Evolutionary conservation across 1,139 yeast species (phyloP).

Genomic region (Chernovozyma aurita): DNA sequence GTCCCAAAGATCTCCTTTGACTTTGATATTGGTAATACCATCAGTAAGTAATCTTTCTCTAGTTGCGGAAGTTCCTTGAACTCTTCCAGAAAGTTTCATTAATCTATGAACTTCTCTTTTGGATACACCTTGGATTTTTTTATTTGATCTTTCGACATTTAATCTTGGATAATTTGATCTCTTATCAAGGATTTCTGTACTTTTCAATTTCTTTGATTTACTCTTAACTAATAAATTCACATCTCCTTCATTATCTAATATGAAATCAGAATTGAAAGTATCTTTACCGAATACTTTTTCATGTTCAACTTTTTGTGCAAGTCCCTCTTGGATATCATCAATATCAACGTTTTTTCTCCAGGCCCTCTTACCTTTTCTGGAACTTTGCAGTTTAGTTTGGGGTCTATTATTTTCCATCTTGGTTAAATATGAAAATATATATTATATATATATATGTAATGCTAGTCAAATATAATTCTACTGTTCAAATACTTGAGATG

Average conservation of each 20-base stretch:
- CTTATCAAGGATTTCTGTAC: slow-evolving; percentile 68
- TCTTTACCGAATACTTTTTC: slow-evolving; percentile 61
- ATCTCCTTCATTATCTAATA: slow-evolving; percentile 70
- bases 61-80: slow-evolving; percentile 49
- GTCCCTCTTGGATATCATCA: slow-evolving; percentile 65
- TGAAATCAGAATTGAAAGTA: slow-evolving; percentile 45
- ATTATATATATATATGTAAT: slow-evolving; percentile 1
- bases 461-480: not conserved
- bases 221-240: slow-evolving; percentile 16
- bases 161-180: slow-evolving; percentile 79
- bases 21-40: slow-evolving; percentile 45
- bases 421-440: no score
- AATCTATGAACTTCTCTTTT: slow-evolving; percentile 64
- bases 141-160: slow-evolving; percentile 30
- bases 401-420: slow-evolving; percentile 16
- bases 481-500: not conserved
- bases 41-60: slow-evolving; percentile 55
- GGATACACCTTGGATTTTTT: slow-evolving; percentile 60
- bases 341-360: slow-evolving; percentile 96
- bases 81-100: slow-evolving; percentile 76
- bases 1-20: slow-evolving; percentile 62
- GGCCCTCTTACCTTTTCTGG: slow-evolving; percentile 89
- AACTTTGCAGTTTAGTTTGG: slow-evolving; percentile 44
- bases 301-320: slow-evolving; percentile 66
- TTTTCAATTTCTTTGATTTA: slow-evolving; percentile 50